Percentiles rank a stretch among this genome's conserved stretches.
phyloP scores from a whole-genome alignment of 257 asterid genomes.

The Parsonsia alboflavescens region DNA sequence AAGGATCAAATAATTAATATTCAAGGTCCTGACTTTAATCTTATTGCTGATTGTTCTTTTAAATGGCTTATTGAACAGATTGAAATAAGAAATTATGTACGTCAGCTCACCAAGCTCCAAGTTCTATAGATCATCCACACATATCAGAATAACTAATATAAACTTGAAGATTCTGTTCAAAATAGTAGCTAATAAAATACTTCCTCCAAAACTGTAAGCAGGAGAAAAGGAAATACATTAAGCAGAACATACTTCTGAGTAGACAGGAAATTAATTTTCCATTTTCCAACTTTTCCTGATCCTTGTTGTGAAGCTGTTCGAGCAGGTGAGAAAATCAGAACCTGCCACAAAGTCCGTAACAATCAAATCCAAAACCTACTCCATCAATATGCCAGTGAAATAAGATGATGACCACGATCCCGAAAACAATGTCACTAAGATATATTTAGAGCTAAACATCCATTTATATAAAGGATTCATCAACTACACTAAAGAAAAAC shows the following conservation, averaged over 20 bases:
- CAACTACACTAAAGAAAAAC: neutral
- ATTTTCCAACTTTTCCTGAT: conserved; percentile 89
- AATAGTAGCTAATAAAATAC: neutral
- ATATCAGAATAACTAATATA: neutral
- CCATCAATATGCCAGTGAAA: neutral
- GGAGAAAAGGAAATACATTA: conserved; percentile 7
- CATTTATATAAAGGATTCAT: neutral
- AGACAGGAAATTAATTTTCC: conserved; percentile 94
- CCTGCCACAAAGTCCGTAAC: conserved; percentile 35
- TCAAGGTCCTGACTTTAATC: neutral
- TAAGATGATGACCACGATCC: neutral
- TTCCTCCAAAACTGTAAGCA: neutral
- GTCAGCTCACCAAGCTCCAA: neutral
- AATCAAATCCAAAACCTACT: neutral
- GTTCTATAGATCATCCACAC: neutral
- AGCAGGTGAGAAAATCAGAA: conserved; percentile 85
- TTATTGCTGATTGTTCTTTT: neutral
- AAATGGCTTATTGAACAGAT: neutral
- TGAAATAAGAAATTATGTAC: neutral
- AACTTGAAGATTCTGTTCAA: neutral
- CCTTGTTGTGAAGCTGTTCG: conserved; percentile 97
- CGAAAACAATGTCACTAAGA: neutral
- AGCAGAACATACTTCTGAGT: conserved; percentile 72
- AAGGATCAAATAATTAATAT: neutral
- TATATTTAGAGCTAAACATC: neutral